These are phyloP conservation scores for Tetradesmus lagerheimii DNA, from an alignment of 139 green algal genomes.

Conservation along the genomic window DNA sequence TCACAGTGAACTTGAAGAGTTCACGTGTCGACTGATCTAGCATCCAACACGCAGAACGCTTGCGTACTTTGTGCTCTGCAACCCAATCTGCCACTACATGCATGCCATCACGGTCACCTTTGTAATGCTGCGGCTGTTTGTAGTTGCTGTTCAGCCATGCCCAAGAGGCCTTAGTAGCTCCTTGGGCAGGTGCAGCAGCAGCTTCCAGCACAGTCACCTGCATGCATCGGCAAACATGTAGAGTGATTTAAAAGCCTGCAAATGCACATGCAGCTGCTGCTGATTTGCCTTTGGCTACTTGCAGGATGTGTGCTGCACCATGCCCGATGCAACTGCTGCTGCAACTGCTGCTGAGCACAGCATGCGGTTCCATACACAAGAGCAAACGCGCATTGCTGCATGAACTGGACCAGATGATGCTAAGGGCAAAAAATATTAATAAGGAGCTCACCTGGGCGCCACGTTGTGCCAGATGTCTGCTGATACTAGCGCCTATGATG, in stretches of 20 bases:
- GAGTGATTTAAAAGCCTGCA: too few species aligned
- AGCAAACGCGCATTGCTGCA: background rate
- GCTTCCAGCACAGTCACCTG: constrained; percentile 41
- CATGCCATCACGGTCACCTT: constrained; percentile 14
- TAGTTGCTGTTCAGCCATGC: constrained; percentile 41
- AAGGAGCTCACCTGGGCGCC: constrained; percentile 21
- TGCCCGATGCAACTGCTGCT: too few species aligned
- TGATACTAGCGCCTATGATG: constrained; percentile 31
- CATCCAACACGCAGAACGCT: too few species aligned
- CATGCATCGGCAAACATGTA: background rate
- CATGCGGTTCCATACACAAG: background rate
- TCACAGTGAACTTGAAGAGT: too few species aligned
- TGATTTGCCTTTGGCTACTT: too few species aligned
- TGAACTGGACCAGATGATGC: background rate
- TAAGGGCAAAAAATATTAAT: background rate
- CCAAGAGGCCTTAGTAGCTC: constrained; percentile 19
- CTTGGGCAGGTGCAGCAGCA: constrained; percentile 26
- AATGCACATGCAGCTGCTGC: background rate
- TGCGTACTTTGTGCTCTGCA: too few species aligned
- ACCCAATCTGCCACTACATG: too few species aligned
- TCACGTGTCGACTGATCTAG: too few species aligned
- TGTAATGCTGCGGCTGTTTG: constrained; percentile 35
- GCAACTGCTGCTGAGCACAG: background rate
- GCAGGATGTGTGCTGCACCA: too few species aligned
- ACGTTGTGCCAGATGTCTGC: background rate